These are phyloP conservation scores for Solanum tacnaense DNA, from an alignment of 257 asterid genomes.

Conservation along the genomic window DNA sequence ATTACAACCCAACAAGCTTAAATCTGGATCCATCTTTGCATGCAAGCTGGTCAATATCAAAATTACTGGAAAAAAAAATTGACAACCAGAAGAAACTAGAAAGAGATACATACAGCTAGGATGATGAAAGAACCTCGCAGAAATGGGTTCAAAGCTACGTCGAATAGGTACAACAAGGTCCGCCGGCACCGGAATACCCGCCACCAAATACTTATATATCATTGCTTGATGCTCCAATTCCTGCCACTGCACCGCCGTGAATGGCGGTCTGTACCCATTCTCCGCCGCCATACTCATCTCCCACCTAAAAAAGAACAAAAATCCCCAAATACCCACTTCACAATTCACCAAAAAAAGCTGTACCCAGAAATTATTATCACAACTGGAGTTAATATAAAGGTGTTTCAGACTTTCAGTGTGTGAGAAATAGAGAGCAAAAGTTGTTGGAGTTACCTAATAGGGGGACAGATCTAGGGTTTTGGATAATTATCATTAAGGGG, in stretches of 20 bases:
- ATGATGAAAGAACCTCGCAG: not conserved
- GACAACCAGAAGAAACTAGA: not conserved
- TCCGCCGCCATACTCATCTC: constrained; percentile 2
- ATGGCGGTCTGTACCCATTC: not conserved
- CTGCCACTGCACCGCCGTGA: constrained; percentile 12
- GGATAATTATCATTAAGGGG: constrained; percentile 12
- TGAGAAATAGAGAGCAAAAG: not conserved
- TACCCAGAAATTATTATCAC: constrained; percentile 16
- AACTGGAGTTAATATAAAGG: constrained; percentile 7
- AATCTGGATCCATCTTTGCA: not conserved
- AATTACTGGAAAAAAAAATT: not conserved
- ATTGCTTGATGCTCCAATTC: constrained; percentile 15
- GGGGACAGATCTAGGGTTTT: constrained; percentile 92
- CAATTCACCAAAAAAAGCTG: constrained; percentile 20
- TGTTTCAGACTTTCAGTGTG: not conserved
- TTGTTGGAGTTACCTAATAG: not conserved
- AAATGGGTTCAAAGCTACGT: constrained; percentile 9
- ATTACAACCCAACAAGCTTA: not conserved
- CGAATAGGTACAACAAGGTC: constrained; percentile 2
- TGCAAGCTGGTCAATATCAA: not conserved
- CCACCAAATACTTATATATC: constrained; percentile 9
- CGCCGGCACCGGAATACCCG: constrained; percentile 9
- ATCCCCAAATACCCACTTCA: constrained; percentile 6
- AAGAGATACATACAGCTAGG: not conserved
- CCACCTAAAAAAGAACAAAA: not conserved